Percentiles rank a stretch among this genome's conserved stretches.
Conservation (phyloP, 202 grass and related monocot species). For the Bolboschoenoplectus hybrid region DNA sequence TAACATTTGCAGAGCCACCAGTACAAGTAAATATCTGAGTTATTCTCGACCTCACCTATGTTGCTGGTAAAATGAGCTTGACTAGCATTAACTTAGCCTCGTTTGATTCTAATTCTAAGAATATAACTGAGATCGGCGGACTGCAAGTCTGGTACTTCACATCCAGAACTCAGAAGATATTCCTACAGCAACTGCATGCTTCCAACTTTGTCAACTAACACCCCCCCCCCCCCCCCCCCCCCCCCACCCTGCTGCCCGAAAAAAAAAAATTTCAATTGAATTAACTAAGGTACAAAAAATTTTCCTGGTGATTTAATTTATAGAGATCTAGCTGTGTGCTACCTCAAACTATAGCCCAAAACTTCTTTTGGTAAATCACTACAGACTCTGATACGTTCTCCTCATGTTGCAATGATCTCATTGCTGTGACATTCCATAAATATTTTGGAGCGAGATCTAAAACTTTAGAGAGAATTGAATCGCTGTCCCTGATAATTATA, state of each 20-base stretch:
- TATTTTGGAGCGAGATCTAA: constrained; percentile 76
- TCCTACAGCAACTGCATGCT: constrained; percentile 19
- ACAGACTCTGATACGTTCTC: constrained; percentile 57
- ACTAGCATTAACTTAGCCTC: constrained; percentile 45
- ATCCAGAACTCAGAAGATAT: constrained; percentile 39
- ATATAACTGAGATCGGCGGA: background rate
- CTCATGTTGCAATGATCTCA: constrained; percentile 56
- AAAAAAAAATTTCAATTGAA: constrained; percentile 4
- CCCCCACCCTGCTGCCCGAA: background rate
- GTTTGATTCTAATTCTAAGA: constrained; percentile 43
- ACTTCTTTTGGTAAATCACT: constrained; percentile 84
- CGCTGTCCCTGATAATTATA: constrained; percentile 81
- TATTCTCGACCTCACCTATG: constrained; percentile 40
- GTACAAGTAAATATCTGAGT: constrained; percentile 40
- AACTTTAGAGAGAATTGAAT: constrained; percentile 65
- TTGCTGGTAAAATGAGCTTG: constrained; percentile 42
- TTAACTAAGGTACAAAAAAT: background rate
- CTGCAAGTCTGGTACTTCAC: constrained; percentile 29
- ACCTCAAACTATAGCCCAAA: constrained; percentile 84
- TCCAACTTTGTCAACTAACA: background rate
- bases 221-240: no score
- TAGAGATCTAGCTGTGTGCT: constrained; percentile 10
- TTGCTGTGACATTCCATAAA: constrained; percentile 81
- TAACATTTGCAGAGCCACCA: background rate
- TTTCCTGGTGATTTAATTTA: background rate